Base-by-base conservation (phyloP, 768 basidiomycete species). In the Kwoniella dejecticola region DNA sequence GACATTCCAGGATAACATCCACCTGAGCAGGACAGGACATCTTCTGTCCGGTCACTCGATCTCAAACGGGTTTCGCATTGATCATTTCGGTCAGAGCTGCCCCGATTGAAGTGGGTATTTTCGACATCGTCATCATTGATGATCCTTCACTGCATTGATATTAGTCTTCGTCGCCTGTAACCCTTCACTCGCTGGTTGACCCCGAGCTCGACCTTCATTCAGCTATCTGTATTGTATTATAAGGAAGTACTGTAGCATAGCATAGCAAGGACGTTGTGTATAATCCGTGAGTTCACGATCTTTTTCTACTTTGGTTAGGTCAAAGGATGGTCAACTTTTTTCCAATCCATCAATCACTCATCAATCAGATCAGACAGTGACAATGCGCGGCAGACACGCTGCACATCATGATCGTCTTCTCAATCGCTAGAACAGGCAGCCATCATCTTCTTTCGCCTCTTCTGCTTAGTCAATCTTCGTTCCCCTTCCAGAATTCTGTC, bases 141-240 rank as follows among this genome's bases (percentile, higher is more conserved):
- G 7, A 36, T 36, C 33, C 15, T 36, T 36, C 33, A 36, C 33
- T 36, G 33, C 33, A 36, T n/a, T n/a, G n/a, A n/a, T 36, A 36
- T 36, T 15, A 36, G 15, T 23, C 21, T 13, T 24, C 46, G 27
- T 29, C 24, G 4, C 27, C 21, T n/a, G 13, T 44, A 8, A 12
- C 10, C 19, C 21, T 12, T 47, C 46, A 47, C 46, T 47, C 46
- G 46, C 46, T 47, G 27, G 46, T 47, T n/a, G n/a, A n/a, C n/a
- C n/a, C n/a, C 46, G 46, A 47, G 19, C 46, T 26, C 17, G 41
- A 7, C 41, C 11, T 44, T n/a, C n/a, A 6, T 21, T 15, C 19
- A 13, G 6, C 5, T 6, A 17, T 17, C 42, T 19, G 24, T 6
- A 5, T 26, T 47, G 46, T 47, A 47, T 47, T 26, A 47, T 47